These are phyloP conservation scores for Malus hybrid DNA, from an alignment of 331 rosid genomes.

Conservation along the genomic window DNA sequence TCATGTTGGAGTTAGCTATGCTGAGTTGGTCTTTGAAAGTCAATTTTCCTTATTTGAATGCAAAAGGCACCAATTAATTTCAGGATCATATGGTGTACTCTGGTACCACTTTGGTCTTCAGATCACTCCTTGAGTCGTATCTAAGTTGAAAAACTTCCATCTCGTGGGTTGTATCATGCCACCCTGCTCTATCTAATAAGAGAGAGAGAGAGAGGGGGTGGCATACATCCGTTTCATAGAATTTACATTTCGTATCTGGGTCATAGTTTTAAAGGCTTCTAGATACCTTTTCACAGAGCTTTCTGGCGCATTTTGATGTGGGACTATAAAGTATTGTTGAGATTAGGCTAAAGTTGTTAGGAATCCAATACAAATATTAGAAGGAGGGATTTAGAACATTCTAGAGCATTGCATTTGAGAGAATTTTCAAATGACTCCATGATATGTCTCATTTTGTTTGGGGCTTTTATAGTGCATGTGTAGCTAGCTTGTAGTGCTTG, in stretches of 20 bases:
- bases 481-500: no score
- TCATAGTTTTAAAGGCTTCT: neutral
- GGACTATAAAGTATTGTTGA: neutral
- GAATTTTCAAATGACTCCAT: neutral
- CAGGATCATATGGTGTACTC: neutral
- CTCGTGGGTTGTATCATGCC: neutral
- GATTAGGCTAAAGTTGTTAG: neutral
- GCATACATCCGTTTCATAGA: no score
- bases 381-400: neutral
- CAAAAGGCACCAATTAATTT: neutral
- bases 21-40: neutral
- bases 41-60: neutral
- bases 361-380: neutral
- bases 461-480: neutral
- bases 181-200: neutral
- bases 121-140: neutral
- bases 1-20: neutral
- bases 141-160: neutral
- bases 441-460: neutral
- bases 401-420: neutral
- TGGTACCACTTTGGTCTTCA: neutral
- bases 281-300: neutral
- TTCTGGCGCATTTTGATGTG: neutral
- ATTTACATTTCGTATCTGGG: no score
- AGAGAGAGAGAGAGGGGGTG: neutral